Evolutionary conservation across 495 filamentous ascomycete species (phyloP).

Genomic region (Hypoxylon intermedium): DNA sequence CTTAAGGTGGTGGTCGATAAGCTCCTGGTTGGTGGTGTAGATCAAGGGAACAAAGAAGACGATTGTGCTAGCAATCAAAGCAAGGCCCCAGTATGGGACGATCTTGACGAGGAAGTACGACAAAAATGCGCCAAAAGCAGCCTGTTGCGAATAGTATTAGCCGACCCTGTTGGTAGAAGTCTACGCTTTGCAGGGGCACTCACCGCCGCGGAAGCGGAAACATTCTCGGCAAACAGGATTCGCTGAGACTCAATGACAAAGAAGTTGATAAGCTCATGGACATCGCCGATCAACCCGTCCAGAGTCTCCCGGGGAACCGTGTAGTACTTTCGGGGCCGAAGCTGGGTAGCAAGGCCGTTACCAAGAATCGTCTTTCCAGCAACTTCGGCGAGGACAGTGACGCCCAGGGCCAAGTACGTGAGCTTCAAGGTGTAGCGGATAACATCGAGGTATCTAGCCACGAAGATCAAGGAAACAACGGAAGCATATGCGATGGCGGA

Average conservation of each 20-base stretch:
- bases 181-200: slow-evolving; percentile 45
- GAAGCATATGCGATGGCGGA: slow-evolving; percentile 83
- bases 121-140: slow-evolving; percentile 77
- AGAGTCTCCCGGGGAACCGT: slow-evolving; percentile 85
- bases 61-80: slow-evolving; percentile 75
- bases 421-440: slow-evolving; percentile 88
- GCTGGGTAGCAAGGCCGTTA: slow-evolving; percentile 80
- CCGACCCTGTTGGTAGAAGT: neutral
- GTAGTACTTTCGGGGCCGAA: slow-evolving; percentile 92
- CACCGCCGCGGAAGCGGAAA: slow-evolving; percentile 80
- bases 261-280: slow-evolving; percentile 95
- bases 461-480: slow-evolving; percentile 81
- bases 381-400: slow-evolving; percentile 78
- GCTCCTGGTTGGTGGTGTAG: slow-evolving; percentile 91
- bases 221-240: slow-evolving; percentile 92
- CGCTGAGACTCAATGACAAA: slow-evolving; percentile 96
- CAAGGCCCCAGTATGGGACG: slow-evolving; percentile 90
- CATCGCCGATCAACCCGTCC: slow-evolving; percentile 78
- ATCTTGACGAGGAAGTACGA: slow-evolving; percentile 95
- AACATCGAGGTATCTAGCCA: slow-evolving; percentile 86
- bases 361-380: slow-evolving; percentile 77
- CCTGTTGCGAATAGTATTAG: slow-evolving; percentile 60
- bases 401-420: slow-evolving; percentile 67
- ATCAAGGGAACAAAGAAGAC: slow-evolving; percentile 86
- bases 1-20: slow-evolving; percentile 85